A percentile compares a stretch with the other conserved stretches of the same genome.
These are phyloP conservation scores for Gynandropsis gynandra DNA, from an alignment of 345 rosid genomes.

Conservation along the genomic window DNA sequence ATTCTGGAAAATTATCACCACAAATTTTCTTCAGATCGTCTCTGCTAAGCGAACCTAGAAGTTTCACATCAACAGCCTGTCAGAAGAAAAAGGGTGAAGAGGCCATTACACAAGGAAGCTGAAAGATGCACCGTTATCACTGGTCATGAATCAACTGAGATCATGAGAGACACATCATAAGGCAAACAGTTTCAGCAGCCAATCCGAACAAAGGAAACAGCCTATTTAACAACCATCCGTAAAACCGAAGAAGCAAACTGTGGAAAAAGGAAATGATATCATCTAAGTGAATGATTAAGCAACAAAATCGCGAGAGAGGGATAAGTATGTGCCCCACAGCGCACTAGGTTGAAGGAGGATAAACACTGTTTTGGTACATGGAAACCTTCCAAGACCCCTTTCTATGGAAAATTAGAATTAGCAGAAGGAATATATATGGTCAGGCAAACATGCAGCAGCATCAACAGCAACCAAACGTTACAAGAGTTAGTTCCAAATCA, in stretches of 20 bases:
- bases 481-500: too few species aligned
- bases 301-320: background rate
- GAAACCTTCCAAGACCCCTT: background rate
- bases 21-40: constrained; percentile 95
- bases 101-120: background rate
- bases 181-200: too few species aligned
- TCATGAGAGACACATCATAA: too few species aligned
- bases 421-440: background rate
- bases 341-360: constrained; percentile 1
- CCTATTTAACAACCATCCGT: too few species aligned
- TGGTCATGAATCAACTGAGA: too few species aligned
- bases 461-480: too few species aligned
- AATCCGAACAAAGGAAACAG: too few species aligned
- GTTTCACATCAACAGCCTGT: constrained; percentile 92
- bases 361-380: constrained; percentile 1
- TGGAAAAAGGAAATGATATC: background rate
- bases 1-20: constrained; percentile 89
- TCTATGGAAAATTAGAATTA: background rate
- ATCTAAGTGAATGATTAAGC: constrained; percentile 3
- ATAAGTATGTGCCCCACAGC: background rate
- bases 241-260: too few species aligned
- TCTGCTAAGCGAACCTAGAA: constrained; percentile 78
- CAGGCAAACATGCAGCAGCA: background rate
- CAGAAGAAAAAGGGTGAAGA: constrained; percentile 7
- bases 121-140: background rate